Percentiles rank a stretch among this genome's conserved stretches.
phyloP scores from a whole-genome alignment of 164 flowering plant species.

The Amborella trichopoda region DNA sequence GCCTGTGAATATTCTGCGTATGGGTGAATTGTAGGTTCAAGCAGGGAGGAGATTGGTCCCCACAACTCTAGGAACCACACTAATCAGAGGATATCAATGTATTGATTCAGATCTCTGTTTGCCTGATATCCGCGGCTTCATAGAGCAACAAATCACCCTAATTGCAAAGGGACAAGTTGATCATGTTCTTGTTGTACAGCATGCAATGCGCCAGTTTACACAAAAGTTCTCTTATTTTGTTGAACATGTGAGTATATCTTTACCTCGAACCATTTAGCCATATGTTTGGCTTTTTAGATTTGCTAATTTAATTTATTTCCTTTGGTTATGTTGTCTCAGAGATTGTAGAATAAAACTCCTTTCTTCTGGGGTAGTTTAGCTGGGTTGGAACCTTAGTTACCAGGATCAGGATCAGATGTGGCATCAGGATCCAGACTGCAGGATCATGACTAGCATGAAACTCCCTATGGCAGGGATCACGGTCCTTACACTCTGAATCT shows the following conservation, averaged over 20 bases:
- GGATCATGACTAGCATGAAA: too few species aligned
- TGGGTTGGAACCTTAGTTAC: too few species aligned
- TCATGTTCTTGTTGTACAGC: conserved; percentile 60
- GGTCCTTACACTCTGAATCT: too few species aligned
- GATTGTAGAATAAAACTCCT: too few species aligned
- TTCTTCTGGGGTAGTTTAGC: too few species aligned
- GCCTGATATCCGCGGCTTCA: conserved; percentile 94
- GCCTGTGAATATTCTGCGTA: too few species aligned
- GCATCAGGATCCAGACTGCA: too few species aligned
- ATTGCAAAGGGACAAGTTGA: conserved; percentile 90
- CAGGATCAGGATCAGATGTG: too few species aligned
- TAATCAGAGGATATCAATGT: conserved; percentile 83
- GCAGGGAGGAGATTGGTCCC: conserved; percentile 87
- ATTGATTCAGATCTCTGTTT: conserved; percentile 95
- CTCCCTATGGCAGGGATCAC: too few species aligned
- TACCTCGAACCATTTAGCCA: not conserved
- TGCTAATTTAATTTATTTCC: not conserved
- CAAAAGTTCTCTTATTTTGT: conserved; percentile 69
- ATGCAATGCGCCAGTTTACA: conserved; percentile 70
- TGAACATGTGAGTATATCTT: conserved; percentile 41
- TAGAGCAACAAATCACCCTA: conserved; percentile 92
- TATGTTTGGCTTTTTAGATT: not conserved
- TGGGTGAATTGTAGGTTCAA: conserved; percentile 78
- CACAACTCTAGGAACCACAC: conserved; percentile 69
- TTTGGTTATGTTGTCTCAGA: not conserved